phyloP scores from a whole-genome alignment of 768 basidiomycete genomes.

The Clavulina sp. region DNA sequence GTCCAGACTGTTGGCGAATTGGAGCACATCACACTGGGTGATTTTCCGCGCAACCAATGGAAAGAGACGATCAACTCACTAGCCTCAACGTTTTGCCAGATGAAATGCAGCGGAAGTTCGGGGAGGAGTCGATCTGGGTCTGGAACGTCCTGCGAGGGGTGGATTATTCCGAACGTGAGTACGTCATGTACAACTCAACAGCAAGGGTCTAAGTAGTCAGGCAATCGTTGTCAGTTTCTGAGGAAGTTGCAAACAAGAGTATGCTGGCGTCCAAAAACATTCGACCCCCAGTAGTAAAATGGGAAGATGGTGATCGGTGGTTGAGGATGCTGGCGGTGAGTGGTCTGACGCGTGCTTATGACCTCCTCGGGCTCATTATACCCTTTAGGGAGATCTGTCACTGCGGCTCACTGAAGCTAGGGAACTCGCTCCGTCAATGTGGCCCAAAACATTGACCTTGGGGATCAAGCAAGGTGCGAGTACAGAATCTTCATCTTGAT shows the following conservation, averaged over 20 bases:
- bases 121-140: conserved; percentile 76
- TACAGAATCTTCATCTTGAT: neutral
- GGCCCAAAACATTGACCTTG: conserved; percentile 86
- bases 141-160: conserved; percentile 78
- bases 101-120: conserved; percentile 65
- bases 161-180: conserved; percentile 67
- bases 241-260: conserved; percentile 66
- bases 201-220: too few relatives aligned
- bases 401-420: conserved; percentile 72
- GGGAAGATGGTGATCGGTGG: conserved; percentile 75
- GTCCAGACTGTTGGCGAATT: conserved; percentile 74
- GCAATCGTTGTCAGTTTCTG: conserved; percentile 43
- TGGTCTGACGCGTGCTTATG: neutral
- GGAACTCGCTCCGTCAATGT: conserved; percentile 48
- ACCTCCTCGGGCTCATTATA: neutral
- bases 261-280: conserved; percentile 97
- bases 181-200: neutral
- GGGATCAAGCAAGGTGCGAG: conserved; percentile 49
- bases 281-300: conserved; percentile 52
- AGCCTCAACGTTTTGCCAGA: conserved; percentile 23
- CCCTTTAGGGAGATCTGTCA: conserved; percentile 50
- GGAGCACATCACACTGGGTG: conserved; percentile 3
- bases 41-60: neutral
- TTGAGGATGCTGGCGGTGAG: conserved; percentile 55
- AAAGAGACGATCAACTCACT: neutral